Percentiles rank a stretch among this genome's conserved stretches.
These are phyloP conservation scores for Hymenoscyphus fraxineus DNA, from an alignment of 2,329 filamentous ascomycete genomes.

Conservation along the genomic window DNA sequence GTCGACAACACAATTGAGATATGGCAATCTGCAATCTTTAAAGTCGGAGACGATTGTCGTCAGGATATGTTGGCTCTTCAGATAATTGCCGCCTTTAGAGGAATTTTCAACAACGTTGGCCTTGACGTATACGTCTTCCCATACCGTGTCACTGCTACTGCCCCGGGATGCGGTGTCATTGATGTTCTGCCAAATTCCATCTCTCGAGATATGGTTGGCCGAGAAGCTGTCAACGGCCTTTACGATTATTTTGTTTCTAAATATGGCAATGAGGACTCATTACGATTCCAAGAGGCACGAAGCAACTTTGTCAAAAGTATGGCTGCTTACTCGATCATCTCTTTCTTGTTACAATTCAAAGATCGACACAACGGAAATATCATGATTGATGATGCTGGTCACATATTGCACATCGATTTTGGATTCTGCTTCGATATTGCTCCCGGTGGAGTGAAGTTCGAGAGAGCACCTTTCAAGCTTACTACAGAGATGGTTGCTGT, in stretches of 20 bases:
- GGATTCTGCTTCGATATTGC: slow-evolving; percentile 99
- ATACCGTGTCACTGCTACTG: slow-evolving; percentile 94
- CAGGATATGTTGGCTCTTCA: slow-evolving; percentile 95
- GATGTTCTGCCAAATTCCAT: slow-evolving; percentile 97
- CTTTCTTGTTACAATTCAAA: slow-evolving; percentile 96
- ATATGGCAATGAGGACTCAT: slow-evolving; percentile 93
- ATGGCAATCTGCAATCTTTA: slow-evolving; percentile 99
- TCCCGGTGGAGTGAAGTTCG: slow-evolving; percentile 93
- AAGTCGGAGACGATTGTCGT: slow-evolving; percentile 96
- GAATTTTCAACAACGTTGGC: slow-evolving; percentile 92
- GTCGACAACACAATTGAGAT: slow-evolving; percentile 70
- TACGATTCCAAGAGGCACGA: slow-evolving; percentile 90
- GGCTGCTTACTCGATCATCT: slow-evolving; percentile 97
- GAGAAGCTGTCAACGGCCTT: slow-evolving; percentile 94
- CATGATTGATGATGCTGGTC: slow-evolving; percentile 96
- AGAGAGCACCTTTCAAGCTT: slow-evolving; percentile 96
- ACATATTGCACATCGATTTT: slow-evolving; percentile 98
- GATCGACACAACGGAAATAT: slow-evolving; percentile 99
- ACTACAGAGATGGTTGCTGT: slow-evolving; percentile 98
- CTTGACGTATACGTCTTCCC: slow-evolving; percentile 96
- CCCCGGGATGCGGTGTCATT: slow-evolving; percentile 95
- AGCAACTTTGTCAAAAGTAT: slow-evolving; percentile 99
- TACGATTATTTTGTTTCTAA: slow-evolving; percentile 98
- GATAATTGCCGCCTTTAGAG: slow-evolving; percentile 96
- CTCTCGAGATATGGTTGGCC: slow-evolving; percentile 95